Evolutionary conservation across 1,139 yeast species (phyloP).

Genomic region (Taphrina pruni): DNA sequence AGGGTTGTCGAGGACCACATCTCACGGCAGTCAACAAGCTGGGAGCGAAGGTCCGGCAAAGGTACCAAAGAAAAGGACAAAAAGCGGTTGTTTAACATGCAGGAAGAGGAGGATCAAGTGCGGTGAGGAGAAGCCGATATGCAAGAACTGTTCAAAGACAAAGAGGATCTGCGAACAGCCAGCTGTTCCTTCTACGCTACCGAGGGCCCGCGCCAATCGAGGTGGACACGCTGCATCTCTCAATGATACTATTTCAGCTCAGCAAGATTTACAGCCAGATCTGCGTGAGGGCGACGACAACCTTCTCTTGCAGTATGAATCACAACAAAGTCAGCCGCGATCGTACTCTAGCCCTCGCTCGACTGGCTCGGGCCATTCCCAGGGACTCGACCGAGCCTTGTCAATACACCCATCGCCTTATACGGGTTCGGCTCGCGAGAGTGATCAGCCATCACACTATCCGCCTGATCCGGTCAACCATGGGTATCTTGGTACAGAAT

Average conservation of each 20-base stretch:
- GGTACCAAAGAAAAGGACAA: conserved; percentile 43
- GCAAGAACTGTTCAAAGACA: conserved; percentile 46
- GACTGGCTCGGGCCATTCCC: neutral
- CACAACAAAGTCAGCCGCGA: conserved; percentile 1
- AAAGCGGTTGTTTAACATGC: conserved; percentile 47
- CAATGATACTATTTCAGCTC: neutral
- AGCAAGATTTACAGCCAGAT: neutral
- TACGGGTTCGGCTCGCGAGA: neutral
- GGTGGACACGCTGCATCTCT: neutral
- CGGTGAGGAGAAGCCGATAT: conserved; percentile 46
- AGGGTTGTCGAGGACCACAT: neutral
- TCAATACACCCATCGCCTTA: neutral
- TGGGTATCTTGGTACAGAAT: neutral
- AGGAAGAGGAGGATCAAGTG: conserved; percentile 47
- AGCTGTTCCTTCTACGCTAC: neutral
- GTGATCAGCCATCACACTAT: neutral
- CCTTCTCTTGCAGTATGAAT: neutral
- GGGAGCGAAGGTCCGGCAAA: conserved; percentile 4
- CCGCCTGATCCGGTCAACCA: neutral
- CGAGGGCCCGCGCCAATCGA: conserved; percentile 1
- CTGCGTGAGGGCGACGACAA: neutral
- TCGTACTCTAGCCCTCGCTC: neutral
- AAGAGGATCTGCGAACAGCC: conserved; percentile 44
- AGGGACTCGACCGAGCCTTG: neutral
- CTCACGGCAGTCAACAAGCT: conserved; percentile 1